These are phyloP conservation scores for Leccinum truebloodii DNA, from an alignment of 768 basidiomycete genomes.

Conservation along the genomic window DNA sequence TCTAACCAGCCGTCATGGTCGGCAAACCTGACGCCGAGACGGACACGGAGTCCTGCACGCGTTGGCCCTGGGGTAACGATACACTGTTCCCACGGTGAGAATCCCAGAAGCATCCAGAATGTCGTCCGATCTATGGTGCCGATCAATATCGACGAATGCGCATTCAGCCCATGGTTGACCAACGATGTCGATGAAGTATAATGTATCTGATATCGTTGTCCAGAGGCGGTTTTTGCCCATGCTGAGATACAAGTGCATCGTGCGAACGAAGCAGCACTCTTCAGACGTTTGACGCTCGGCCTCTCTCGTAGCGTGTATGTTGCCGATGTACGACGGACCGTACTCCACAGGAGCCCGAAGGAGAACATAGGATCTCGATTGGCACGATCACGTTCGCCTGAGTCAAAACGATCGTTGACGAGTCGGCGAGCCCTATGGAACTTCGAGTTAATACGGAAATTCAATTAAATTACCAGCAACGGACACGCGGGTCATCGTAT, in stretches of 20 bases:
- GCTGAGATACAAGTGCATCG: constrained; percentile 15
- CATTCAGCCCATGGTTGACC: constrained; percentile 6
- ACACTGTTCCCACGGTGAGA: constrained; percentile 5
- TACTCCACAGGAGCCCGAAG: not conserved
- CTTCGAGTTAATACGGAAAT: not conserved
- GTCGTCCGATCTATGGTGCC: not conserved
- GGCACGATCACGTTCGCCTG: constrained; percentile 5
- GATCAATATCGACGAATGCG: not conserved
- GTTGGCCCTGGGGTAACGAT: constrained; percentile 6
- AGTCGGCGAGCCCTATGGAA: not conserved
- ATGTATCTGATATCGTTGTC: constrained; percentile 6
- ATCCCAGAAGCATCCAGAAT: not conserved
- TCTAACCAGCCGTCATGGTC: constrained; percentile 9
- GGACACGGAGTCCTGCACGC: not conserved
- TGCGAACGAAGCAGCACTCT: constrained; percentile 3
- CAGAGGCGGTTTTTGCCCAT: constrained; percentile 9
- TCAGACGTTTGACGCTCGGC: not conserved
- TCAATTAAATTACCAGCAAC: not conserved
- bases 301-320: not conserved
- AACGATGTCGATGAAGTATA: not conserved
- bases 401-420: not conserved
- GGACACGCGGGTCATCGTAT: not conserved
- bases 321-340: constrained; percentile 6
- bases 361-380: not conserved
- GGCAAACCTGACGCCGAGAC: not conserved